These are phyloP conservation scores for Rhodotorula sp. DNA, from an alignment of 1,284 basidiomycete genomes.

Conservation along the genomic window DNA sequence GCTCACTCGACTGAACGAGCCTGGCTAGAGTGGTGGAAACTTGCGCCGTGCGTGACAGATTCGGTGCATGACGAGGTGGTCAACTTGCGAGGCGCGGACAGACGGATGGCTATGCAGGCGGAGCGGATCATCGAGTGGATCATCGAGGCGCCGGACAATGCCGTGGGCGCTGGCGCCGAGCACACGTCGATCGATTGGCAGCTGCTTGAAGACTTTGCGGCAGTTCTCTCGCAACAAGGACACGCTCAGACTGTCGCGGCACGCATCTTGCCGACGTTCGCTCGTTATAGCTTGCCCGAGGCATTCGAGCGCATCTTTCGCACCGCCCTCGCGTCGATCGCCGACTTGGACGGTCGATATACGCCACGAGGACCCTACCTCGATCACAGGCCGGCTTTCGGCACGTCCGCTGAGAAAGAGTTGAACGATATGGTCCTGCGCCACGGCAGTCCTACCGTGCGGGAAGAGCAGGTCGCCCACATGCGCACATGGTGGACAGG, in stretches of 20 bases:
- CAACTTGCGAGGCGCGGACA: background rate
- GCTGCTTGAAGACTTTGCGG: conserved; percentile 1
- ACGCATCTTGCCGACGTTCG: background rate
- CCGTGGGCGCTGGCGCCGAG: background rate
- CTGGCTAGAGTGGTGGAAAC: conserved; percentile 31
- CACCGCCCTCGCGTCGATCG: background rate
- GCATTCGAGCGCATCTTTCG: conserved; percentile 1
- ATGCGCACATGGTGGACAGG: too few species aligned
- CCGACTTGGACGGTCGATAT: background rate
- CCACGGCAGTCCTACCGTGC: background rate
- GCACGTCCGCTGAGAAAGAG: too few species aligned
- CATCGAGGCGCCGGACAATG: background rate
- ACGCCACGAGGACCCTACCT: background rate
- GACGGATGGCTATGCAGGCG: background rate
- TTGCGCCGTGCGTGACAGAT: conserved; percentile 13
- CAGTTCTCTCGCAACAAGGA: conserved; percentile 1
- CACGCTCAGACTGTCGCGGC: conserved; percentile 17
- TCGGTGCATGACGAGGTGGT: background rate
- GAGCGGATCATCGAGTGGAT: background rate
- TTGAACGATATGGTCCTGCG: background rate
- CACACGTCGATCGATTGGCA: background rate
- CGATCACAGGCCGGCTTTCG: background rate
- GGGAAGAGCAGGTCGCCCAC: too few species aligned
- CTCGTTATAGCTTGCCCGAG: background rate
- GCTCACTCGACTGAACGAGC: background rate